Percentiles rank a stretch among this genome's conserved stretches.
These are phyloP conservation scores for Asterochloris sp. DNA, from an alignment of 139 green algal species.

Conservation along the genomic window DNA sequence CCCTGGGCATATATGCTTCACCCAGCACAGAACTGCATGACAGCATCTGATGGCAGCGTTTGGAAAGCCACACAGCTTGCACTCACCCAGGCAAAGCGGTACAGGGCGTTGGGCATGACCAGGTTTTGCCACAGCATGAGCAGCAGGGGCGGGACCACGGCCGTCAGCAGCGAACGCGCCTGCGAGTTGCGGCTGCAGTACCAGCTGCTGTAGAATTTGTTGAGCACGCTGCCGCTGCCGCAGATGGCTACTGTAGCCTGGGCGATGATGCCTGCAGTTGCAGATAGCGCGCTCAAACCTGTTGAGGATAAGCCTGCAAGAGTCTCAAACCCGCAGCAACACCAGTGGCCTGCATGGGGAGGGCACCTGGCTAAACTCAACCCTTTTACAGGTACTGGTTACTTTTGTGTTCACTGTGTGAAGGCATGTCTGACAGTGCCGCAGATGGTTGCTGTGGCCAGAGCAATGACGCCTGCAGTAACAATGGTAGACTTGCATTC, in stretches of 20 bases:
- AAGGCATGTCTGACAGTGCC: no score
- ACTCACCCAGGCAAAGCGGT: slow-evolving; percentile 24
- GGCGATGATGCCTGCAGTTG: slow-evolving; percentile 27
- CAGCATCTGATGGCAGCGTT: no score
- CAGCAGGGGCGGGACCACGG: slow-evolving; percentile 67
- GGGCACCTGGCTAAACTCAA: neutral
- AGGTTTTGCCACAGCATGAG: slow-evolving; percentile 80
- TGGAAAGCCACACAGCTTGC: no score
- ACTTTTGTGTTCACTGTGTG: neutral
- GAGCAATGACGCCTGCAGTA: no score
- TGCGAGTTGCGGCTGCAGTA: slow-evolving; percentile 49
- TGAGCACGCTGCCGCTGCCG: slow-evolving; percentile 16
- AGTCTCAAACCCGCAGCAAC: neutral
- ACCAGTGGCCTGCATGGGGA: neutral
- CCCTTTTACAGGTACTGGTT: neutral
- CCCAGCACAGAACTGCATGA: no score
- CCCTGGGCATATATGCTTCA: no score
- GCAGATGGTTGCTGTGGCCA: no score
- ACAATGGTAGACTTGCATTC: no score
- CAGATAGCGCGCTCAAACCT: neutral
- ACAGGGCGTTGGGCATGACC: slow-evolving; percentile 65
- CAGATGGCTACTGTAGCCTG: slow-evolving; percentile 47
- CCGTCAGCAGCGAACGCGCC: slow-evolving; percentile 58
- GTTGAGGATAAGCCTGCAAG: neutral
- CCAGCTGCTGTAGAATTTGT: slow-evolving; percentile 37